phyloP scores from a whole-genome alignment of 192 early-diverging fungal species.

The Podila horticola region DNA sequence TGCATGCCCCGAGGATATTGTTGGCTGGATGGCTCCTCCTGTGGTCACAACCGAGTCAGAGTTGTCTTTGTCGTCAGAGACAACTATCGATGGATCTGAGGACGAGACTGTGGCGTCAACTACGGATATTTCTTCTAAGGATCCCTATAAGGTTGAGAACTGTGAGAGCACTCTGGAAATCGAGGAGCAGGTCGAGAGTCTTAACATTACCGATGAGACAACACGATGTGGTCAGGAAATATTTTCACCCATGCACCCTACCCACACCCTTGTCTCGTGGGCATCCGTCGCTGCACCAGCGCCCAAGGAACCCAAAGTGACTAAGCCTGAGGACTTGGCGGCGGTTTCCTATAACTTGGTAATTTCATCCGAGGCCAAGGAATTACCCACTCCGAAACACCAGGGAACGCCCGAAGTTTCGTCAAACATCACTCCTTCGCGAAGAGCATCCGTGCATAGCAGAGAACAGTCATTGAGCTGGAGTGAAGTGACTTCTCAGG shows the following conservation, averaged over 20 bases:
- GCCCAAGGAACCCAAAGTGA: background rate
- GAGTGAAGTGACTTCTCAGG: background rate
- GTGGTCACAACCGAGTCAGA: background rate
- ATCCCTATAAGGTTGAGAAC: background rate
- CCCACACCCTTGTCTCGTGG: background rate
- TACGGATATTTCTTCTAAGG: background rate
- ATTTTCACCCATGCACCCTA: background rate
- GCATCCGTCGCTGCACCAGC: slow-evolving; percentile 1
- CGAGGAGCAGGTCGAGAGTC: slow-evolving; percentile 13
- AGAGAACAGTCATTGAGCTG: background rate
- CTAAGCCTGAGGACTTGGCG: too few species aligned
- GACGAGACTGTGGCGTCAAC: too few species aligned
- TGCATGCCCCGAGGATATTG: slow-evolving; percentile 47
- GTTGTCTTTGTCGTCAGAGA: background rate
- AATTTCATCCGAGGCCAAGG: too few species aligned
- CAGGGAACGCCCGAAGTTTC: background rate
- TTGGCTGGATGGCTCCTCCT: slow-evolving; percentile 41
- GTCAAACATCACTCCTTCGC: background rate
- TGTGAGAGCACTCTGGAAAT: background rate
- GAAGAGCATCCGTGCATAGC: background rate
- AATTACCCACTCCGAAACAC: too few species aligned
- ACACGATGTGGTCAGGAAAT: background rate
- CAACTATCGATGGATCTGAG: background rate
- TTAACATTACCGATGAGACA: background rate
- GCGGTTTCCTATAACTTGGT: background rate